Evolutionary conservation across 306 rosid species (phyloP).

Genomic region (Macrotyloma uniflorum): DNA sequence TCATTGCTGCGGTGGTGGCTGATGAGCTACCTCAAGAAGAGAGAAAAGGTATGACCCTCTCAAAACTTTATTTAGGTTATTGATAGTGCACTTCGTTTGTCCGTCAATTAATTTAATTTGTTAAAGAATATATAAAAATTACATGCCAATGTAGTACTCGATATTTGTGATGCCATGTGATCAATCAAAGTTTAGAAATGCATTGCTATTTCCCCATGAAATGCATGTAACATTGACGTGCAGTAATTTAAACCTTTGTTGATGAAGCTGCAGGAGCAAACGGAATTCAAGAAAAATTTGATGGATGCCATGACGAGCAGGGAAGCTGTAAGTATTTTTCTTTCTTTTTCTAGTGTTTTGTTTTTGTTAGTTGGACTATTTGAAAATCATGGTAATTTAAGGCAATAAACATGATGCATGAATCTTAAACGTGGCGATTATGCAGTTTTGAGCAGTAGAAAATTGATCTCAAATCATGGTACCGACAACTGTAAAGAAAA

Average conservation of each 20-base stretch:
- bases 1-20: constrained; percentile 34
- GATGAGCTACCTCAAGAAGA: not conserved
- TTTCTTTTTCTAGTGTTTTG: not conserved
- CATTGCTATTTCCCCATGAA: not conserved
- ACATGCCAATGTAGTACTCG: too few species aligned
- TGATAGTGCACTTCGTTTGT: not conserved
- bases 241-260: not conserved
- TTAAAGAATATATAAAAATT: not conserved
- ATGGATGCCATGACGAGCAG: not conserved
- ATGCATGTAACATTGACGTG: not conserved
- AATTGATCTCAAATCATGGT: not conserved
- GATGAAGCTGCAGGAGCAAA: not conserved
- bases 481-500: not conserved
- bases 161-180: not conserved
- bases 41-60: not conserved
- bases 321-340: not conserved
- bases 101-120: not conserved
- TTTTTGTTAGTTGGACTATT: not conserved
- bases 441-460: constrained; percentile 28
- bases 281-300: not conserved
- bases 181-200: not conserved
- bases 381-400: not conserved
- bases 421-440: not conserved
- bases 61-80: not conserved
- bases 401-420: not conserved